Base-by-base conservation (phyloP, 106 monocot species). In the Platanthera zijinensis region DNA sequence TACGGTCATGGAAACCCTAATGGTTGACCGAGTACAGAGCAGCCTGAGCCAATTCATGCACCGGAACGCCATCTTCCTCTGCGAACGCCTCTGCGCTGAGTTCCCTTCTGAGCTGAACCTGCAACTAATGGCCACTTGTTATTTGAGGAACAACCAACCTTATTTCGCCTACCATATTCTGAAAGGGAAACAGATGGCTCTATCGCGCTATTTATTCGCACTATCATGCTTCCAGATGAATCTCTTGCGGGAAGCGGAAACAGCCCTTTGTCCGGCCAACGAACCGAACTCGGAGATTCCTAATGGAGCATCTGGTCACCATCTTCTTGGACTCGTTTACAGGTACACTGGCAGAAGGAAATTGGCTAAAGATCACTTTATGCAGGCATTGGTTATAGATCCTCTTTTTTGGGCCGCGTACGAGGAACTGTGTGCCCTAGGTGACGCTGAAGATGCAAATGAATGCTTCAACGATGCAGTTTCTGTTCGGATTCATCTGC, bases 361-460 rank as follows among this genome's bases (percentile, higher is more conserved):
- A 53, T 74, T 79, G 63, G 93, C 97, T 46, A 71, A 91, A 21
- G 89, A 94, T 57, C 93, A 97, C 59, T 94, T 97, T 78, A 77
- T 72, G 50, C 91, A 97, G 78, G 91, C 97, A 18, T 76, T 97
- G 86, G 75, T 72, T 52, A 48, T 91, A 74, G 97, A 97, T 81
- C 97, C 97, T 80, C 91, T 97, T 85, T 82, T 97, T 46, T 97
- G 97, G 97, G 84, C 85, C 79, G 97, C 97, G 76, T 97, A 94
- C 74, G 97, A 94, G 83, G 97, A 97, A 85, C 78, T 97, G 64
- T 94, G 97, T 69, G 51, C 80, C 61, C 82, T 97, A 75, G 97
- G 97, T 88, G 86, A 86, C 64, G 94, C 87, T 7, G 89, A 86
- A 78, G 91, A 85, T 52, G 88, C 91, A 77, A 78, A 81, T 78